Conservation (phyloP, 1,284 basidiomycete species). For the Ganoderma lingzhi region DNA sequence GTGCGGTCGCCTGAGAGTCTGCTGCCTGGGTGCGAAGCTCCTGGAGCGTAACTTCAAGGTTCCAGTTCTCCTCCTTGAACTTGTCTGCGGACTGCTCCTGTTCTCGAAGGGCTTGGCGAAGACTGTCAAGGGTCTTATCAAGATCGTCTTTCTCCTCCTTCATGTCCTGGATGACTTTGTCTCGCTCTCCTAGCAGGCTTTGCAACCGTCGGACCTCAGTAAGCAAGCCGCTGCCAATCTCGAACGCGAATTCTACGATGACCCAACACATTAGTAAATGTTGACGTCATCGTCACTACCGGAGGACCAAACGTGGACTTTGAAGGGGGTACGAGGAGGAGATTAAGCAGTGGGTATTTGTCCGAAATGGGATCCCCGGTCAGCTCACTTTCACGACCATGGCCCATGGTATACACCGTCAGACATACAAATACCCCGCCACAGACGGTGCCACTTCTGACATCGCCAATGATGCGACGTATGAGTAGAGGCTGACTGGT, state of each 20-base stretch:
- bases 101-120: conserved; percentile 73
- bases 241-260: conserved; percentile 87
- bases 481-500: no score
- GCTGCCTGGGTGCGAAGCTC: conserved; percentile 81
- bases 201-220: conserved; percentile 91
- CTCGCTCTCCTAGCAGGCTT: conserved; percentile 85
- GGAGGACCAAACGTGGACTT: no score
- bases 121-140: conserved; percentile 76
- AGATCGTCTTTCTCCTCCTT: conserved; percentile 89
- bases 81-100: conserved; percentile 80
- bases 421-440: no score
- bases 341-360: no score
- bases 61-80: conserved; percentile 99
- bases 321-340: no score
- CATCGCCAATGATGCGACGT: no score
- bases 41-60: conserved; percentile 93
- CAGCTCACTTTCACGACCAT: no score
- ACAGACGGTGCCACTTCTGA: no score
- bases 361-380: no score
- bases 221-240: conserved; percentile 91
- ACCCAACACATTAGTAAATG: background rate
- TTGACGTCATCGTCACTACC: background rate
- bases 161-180: conserved; percentile 88
- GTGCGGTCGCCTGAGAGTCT: conserved; percentile 70
- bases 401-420: no score